Conservation (phyloP, 2,329 filamentous ascomycete genomes). For the Colletotrichum cordylinicola region DNA sequence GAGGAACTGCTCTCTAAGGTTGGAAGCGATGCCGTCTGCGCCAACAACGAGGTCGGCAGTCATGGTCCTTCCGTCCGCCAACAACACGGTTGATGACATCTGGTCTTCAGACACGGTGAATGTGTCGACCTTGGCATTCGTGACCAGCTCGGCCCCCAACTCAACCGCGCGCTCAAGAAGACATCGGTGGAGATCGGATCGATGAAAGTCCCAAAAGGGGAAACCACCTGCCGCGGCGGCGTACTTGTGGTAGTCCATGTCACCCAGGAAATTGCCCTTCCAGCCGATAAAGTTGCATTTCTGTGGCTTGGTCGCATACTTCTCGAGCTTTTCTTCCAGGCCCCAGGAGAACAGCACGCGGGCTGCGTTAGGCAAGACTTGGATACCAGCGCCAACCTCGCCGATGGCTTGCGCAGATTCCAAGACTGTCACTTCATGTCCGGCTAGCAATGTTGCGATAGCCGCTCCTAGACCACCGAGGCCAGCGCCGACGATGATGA, state of each 20-base stretch:
- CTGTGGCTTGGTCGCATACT: slow-evolving; percentile 21
- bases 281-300: slow-evolving; percentile 19
- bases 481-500: slow-evolving; percentile 21
- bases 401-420: slow-evolving; percentile 19
- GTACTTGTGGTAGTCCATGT: slow-evolving; percentile 15
- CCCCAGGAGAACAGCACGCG: slow-evolving; percentile 23
- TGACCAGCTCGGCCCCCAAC: slow-evolving; percentile 14
- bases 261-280: slow-evolving; percentile 23
- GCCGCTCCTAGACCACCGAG: slow-evolving; percentile 21
- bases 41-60: slow-evolving; percentile 45
- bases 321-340: slow-evolving; percentile 16
- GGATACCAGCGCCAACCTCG: slow-evolving; percentile 25
- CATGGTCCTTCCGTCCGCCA: slow-evolving; percentile 29
- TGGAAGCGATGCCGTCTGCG: slow-evolving; percentile 50
- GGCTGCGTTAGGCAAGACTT: slow-evolving; percentile 21
- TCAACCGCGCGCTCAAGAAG: slow-evolving; percentile 14
- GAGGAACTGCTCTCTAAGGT: slow-evolving; percentile 10
- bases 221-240: slow-evolving; percentile 18
- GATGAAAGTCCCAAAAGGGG: slow-evolving; percentile 22
- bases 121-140: slow-evolving; percentile 10
- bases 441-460: slow-evolving; percentile 6
- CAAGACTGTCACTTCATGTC: slow-evolving; percentile 20
- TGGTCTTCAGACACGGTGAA: slow-evolving; percentile 8
- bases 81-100: neutral
- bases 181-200: slow-evolving; percentile 22